A percentile compares a stretch with the other conserved stretches of the same genome.
phyloP scores from a whole-genome alignment of 306 rosid genomes.

The Lagenaria siceraria region DNA sequence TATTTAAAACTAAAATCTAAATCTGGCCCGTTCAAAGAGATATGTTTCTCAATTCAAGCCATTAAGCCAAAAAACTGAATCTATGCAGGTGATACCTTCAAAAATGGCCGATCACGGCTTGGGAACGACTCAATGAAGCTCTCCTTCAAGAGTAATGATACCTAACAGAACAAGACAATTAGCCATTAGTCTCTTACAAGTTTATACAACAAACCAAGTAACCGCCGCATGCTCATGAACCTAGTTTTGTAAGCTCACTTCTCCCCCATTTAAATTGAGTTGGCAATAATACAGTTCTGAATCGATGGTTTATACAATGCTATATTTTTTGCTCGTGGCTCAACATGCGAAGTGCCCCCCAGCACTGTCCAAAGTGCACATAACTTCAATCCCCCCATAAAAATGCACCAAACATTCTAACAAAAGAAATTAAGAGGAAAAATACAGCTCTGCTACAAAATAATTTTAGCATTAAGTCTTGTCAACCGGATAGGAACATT shows the following conservation, averaged over 20 bases:
- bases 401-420: not conserved
- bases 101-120: slow-evolving; percentile 74
- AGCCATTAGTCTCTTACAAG: not conserved
- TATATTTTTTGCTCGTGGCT: not conserved
- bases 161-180: slow-evolving; percentile 30
- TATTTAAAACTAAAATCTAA: not conserved
- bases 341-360: not conserved
- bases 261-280: not conserved
- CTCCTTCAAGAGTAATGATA: slow-evolving; percentile 94
- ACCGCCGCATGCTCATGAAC: not conserved
- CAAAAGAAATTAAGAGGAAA: not conserved
- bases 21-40: not conserved
- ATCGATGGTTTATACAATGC: not conserved
- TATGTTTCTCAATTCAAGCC: not conserved
- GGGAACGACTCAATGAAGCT: slow-evolving; percentile 92
- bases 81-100: slow-evolving; percentile 50
- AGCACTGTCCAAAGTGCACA: not conserved
- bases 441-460: not conserved
- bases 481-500: not conserved
- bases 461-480: not conserved
- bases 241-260: not conserved
- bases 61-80: not conserved
- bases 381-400: not conserved
- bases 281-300: not conserved
- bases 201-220: not conserved